Evolutionary conservation across 768 basidiomycete species (phyloP), one percentile per base, ranked within the genome.

Genomic region (Termitomyces sp.): DNA sequence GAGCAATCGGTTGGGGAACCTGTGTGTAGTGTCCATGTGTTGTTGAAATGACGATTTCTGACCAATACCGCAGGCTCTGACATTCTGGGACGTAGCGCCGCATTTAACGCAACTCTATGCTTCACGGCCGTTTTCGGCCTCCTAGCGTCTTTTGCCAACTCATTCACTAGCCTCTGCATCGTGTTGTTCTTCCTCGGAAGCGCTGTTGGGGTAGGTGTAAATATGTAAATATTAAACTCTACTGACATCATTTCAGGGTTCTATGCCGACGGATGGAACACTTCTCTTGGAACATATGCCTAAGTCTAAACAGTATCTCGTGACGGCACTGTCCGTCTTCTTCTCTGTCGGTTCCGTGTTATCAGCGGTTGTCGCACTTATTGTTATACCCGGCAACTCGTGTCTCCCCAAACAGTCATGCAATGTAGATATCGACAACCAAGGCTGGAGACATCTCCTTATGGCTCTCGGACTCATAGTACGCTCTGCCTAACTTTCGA

Each of bases 261-360:
- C 92, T 42, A 96, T 98, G 93, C 95, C 95, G 1, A 98, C 95
- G 0, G 96, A 98, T 62, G 94, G 95, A 6, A 98, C 94, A 0
- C 82, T 96, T 3, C 80, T 94, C 23, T 78, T 94, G 9, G 96
- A 99, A 65, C 94, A 97, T 64, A 85, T 98, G 76, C 96, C 96
- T 2, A 84, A 87, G 61, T 82, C 83, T n/a, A 93, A 94, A 61
- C 86, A 94, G 64, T 94, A 96, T 67, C 82, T 98, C 30, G 86
- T 98, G 52, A 96, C 93, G 0, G 89, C 88, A 0, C 80, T 97
- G 23, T 94, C 93, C 4, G 82, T 94, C n/a, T 98, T 98, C 76
- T 98, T 98, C 77, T 94, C 93, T 6, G 72, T 97, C 39, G 96
- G 96, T 45, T 86, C 95, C 0, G 91, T 98, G 42, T 68, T 97